Base-by-base conservation (phyloP, 805 yeast species). In the Ogataea sp. region DNA sequence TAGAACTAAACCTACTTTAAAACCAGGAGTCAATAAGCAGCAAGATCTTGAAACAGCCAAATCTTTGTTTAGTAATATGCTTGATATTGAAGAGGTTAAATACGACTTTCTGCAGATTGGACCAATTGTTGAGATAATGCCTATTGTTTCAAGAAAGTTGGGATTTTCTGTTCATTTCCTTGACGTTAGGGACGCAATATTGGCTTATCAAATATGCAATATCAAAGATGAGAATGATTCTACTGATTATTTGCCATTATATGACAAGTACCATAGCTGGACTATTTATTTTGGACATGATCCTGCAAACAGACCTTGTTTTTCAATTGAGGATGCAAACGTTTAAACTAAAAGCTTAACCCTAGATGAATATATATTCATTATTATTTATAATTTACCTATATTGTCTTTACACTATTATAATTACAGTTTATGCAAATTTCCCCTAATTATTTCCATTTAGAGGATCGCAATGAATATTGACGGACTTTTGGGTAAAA, bases 251-350 rank as follows among this genome's bases (percentile, higher is more conserved):
- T 56, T 73, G 1, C 39, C 31, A 2, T 48, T 80, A 47, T 51
- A 62, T 39, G 47, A 46, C 4, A 75, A 70, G 47, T 83, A 79
- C 49, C 55, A 54, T 10, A 72, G 64, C 4, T 84, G 93, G 93
- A 58, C 66, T 7, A 58, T 80, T 2, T 71, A 78, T 76, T 84
- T 74, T 47, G 84, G 82, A 0, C 70, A 68, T 33, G 94, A 84
- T 55, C 72, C 74, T 1, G 67, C 84, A 6, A 88, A 82, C 46
- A 65, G 43, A 58, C 8, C 24, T 21, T 11, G 37, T 18, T 13
- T 34, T 5, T 14, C 15, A 15, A n/a, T n/a, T n/a, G n/a, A n/a
- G n/a, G n/a, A n/a, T n/a, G n/a, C n/a, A n/a, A n/a, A n/a, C n/a
- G n/a, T n/a, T n/a, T n/a, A n/a, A n/a, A n/a, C n/a, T n/a, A n/a